Evolutionary conservation across 371 early-diverging fungal species (phyloP).

Genomic region (Rhizopus microsporus): DNA sequence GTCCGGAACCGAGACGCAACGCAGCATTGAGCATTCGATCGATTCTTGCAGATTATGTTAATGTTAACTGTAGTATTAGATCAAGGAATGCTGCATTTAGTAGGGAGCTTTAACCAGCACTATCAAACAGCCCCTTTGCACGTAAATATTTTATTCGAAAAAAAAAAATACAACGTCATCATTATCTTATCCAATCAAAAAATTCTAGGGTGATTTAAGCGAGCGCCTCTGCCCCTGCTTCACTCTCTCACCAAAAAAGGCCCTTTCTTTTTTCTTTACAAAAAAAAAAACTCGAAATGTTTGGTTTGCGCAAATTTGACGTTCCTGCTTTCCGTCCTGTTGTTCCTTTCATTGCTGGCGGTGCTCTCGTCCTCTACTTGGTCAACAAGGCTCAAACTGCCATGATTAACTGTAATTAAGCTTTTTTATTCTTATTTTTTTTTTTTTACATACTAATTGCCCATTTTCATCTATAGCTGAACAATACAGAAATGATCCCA

Average conservation of each 20-base stretch:
- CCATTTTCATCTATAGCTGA: conserved; percentile 32
- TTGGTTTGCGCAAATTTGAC: conserved; percentile 57
- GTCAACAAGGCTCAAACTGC: conserved; percentile 52
- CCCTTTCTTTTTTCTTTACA: conserved; percentile 3
- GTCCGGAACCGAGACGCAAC: too few species aligned
- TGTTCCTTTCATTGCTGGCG: conserved; percentile 53
- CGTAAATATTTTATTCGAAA: too few species aligned
- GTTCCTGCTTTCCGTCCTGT: conserved; percentile 51
- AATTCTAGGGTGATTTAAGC: too few species aligned
- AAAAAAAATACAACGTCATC: too few species aligned
- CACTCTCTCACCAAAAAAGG: neutral
- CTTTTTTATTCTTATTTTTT: conserved; percentile 1
- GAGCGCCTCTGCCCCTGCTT: neutral
- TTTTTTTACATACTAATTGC: neutral
- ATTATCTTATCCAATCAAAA: too few species aligned
- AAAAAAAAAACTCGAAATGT: conserved; percentile 31
- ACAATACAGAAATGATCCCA: conserved; percentile 56
- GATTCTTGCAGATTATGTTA: too few species aligned
- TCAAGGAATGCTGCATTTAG: neutral
- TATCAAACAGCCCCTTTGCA: too few species aligned
- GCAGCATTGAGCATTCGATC: too few species aligned
- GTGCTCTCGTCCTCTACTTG: conserved; percentile 46
- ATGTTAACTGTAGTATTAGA: too few species aligned
- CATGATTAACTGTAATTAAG: conserved; percentile 51
- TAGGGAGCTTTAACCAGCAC: too few species aligned